Base-by-base conservation (phyloP, 345 rosid genomes). In the Hibiscus syriacus region DNA sequence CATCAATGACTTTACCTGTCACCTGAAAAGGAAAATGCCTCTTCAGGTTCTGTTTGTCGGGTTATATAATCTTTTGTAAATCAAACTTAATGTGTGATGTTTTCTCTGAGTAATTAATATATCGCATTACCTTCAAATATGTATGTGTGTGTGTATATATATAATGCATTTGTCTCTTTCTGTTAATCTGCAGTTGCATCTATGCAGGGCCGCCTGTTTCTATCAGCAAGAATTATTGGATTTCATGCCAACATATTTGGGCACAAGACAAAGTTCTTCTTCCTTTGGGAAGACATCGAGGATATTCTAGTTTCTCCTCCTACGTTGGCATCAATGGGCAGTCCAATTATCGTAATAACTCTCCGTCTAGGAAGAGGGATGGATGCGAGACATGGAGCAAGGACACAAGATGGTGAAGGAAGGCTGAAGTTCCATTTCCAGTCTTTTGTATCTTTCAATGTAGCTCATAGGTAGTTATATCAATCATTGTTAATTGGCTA, bases 281-380 rank as follows among this genome's bases (percentile, higher is more conserved):
- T 94, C 78, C 89, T 94, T 56, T 94, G 99, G 99, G 96, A 89
- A 81, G 97, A 93, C 79, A 86, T 90, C 19, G 98, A 90, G 67
- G 96, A 87, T 16, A 88, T 94, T 75, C 87, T 85, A 81, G 81
- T 90, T 69, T 75, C 78, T 39, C 59, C 97, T 76, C 96, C 97
- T 8, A 82, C 91, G 68, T 85, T 94, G 77, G 78, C 95, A 49
- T 94, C 99, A 29, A 94, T 94, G 96, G 99, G 97, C 48, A 90
- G 97, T 78, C 99, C 99, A 32, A 75, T 84, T 69, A 70, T 94
- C 23, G 89, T 85, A 49, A 84, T 90, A 77, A 94, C 90, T 73
- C 96, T 94, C 63, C 72, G 92, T 59, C 84, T 59, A 77, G 85
- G 84, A 78, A 84, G 85, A 74, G 97, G 99, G 60, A 81, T 77